Percentiles rank a stretch among this genome's conserved stretches.
phyloP scores from a whole-genome alignment of 331 rosid species.

The Quercus lobata region DNA sequence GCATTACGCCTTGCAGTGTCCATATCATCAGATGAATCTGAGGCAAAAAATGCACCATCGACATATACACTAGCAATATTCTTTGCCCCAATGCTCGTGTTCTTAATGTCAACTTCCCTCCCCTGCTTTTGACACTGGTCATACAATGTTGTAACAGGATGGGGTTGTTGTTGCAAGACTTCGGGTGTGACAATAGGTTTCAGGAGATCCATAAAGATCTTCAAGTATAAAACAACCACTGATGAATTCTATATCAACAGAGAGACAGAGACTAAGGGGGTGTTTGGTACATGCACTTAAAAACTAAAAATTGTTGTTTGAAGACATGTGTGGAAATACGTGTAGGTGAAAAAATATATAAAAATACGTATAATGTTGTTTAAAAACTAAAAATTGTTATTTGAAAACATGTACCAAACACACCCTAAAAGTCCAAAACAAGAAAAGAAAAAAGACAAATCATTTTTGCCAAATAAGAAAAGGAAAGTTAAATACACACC shows the following conservation, averaged over 20 bases:
- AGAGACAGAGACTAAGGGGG: background rate
- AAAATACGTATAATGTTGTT: too few species aligned
- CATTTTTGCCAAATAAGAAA: too few species aligned
- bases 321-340: too few species aligned
- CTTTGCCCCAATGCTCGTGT: constrained; percentile 23
- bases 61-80: constrained; percentile 42
- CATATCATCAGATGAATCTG: constrained; percentile 47
- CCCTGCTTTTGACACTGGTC: constrained; percentile 61
- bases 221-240: constrained; percentile 2
- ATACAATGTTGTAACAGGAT: constrained; percentile 49
- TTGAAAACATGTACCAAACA: too few species aligned
- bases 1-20: constrained; percentile 67
- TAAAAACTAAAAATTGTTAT: too few species aligned
- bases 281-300: too few species aligned
- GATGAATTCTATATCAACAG: background rate
- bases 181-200: constrained; percentile 59
- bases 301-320: too few species aligned
- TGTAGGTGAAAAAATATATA: too few species aligned
- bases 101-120: constrained; percentile 37
- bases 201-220: constrained; percentile 53
- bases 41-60: constrained; percentile 3
- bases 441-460: too few species aligned
- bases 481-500: too few species aligned
- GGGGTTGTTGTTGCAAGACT: constrained; percentile 46
- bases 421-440: background rate